Evolutionary conservation across 331 rosid genomes (phyloP).

Genomic region (Quercus phellos): DNA sequence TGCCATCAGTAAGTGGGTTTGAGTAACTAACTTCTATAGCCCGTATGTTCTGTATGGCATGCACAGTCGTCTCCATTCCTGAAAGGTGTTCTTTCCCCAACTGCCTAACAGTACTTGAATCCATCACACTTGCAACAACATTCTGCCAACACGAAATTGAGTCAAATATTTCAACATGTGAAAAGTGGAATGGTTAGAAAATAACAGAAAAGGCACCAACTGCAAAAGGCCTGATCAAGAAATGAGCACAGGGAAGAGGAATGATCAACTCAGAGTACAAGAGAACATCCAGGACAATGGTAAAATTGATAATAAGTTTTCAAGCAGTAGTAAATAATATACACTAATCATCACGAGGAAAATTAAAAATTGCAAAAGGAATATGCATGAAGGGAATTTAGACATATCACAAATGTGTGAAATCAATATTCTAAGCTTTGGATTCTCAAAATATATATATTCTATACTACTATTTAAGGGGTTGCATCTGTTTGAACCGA

Average conservation of each 20-base stretch:
- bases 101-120: conserved; percentile 38
- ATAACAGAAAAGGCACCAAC: background rate
- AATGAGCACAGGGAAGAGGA: background rate
- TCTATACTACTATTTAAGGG: too few species aligned
- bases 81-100: conserved; percentile 36
- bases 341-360: background rate
- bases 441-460: too few species aligned
- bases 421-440: background rate
- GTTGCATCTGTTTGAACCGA: too few species aligned
- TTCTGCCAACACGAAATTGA: conserved; percentile 49
- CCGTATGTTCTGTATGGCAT: conserved; percentile 49
- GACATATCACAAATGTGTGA: background rate
- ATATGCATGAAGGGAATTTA: background rate
- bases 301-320: background rate
- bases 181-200: conserved; percentile 12
- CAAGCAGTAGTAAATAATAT: background rate
- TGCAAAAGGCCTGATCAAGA: background rate
- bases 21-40: conserved; percentile 47
- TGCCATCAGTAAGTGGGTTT: conserved; percentile 45
- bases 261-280: background rate
- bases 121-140: conserved; percentile 48
- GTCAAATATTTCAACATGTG: background rate
- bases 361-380: background rate
- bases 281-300: background rate
- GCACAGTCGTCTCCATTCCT: conserved; percentile 30